Evolutionary conservation across 306 rosid genomes (phyloP), one percentile per base, ranked within the genome.

Genomic region (Lablab purpureus): DNA sequence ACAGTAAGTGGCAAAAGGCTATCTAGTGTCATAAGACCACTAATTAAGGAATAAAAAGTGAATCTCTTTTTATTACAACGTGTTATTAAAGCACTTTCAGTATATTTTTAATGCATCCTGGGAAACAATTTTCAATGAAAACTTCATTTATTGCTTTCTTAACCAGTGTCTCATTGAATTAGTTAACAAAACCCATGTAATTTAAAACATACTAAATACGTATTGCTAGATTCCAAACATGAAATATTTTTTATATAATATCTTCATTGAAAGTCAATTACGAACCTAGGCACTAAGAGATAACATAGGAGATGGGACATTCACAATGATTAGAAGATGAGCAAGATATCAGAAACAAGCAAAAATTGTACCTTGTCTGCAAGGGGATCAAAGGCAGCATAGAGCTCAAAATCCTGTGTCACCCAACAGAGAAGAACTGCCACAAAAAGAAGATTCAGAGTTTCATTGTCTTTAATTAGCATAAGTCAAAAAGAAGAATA

Each of bases 321-420:
- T 64, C 54, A n/a, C 18, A 18, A 5, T 32, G 17, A 23, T 71
- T 18, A 73, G 28, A 68, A 71, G 71, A 52, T 25, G 74, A 81
- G 25, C 65, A 56, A 55, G 21, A 51, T 72, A 73, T 14, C 41
- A 59, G 63, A 80, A 22, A 36, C 14, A 78, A 69, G 54, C 32
- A 58, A 65, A 75, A 56, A 9, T 21, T 49, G 71, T 86, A 95
- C 97, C 99, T 92, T 94, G 84, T 91, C 94, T 40, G 99, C 98
- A 84, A 95, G 97, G 78, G 99, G 98, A 86, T 95, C 99, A 87
- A 95, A 95, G 80, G 99, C 96, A 19, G 99, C 99, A 87, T 93
- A 95, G 58, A 95, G 97, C 87, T 95, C 99, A 83, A 93, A 95
- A 88, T 95, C 99, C 85, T 83, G 99, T 46, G 99, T 93, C 77